phyloP scores from a whole-genome alignment of 2,329 filamentous ascomycete genomes.

The Diaporthe humulicola region DNA sequence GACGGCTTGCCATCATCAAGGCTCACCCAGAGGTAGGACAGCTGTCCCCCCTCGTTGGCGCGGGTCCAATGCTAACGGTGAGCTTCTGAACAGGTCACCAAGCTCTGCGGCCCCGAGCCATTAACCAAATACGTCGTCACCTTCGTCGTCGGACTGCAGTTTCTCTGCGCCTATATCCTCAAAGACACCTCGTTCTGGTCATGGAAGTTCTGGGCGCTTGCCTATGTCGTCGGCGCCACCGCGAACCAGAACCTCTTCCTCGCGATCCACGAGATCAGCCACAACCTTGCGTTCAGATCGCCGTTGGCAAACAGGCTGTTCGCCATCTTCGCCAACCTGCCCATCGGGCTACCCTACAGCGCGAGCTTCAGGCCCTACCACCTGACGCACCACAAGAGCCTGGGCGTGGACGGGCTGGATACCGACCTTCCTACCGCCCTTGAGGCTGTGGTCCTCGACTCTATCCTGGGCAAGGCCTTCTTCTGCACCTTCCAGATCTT shows the following conservation, averaged over 20 bases:
- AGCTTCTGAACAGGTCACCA: conserved; percentile 78
- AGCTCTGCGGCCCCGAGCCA: conserved; percentile 95
- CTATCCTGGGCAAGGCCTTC: conserved; percentile 95
- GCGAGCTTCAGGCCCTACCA: conserved; percentile 98
- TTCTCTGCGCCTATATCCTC: conserved; percentile 82
- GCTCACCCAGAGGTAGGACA: conserved; percentile 88
- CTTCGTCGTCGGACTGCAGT: conserved; percentile 85
- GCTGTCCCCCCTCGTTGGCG: not conserved
- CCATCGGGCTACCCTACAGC: conserved; percentile 95
- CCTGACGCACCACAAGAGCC: conserved; percentile 97
- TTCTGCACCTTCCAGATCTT: conserved; percentile 99
- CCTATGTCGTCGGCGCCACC: conserved; percentile 93
- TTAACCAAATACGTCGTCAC: conserved; percentile 94
- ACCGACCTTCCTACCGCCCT: conserved; percentile 94
- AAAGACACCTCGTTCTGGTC: conserved; percentile 84
- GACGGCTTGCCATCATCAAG: conserved; percentile 95
- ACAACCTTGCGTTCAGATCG: conserved; percentile 93
- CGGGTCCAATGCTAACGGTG: not conserved
- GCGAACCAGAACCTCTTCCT: conserved; percentile 99
- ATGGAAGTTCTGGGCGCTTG: conserved; percentile 86
- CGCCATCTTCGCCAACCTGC: conserved; percentile 94
- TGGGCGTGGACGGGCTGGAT: conserved; percentile 95
- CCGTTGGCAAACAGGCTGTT: conserved; percentile 85
- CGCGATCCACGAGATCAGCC: conserved; percentile 98
- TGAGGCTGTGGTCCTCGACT: conserved; percentile 94